Evolutionary conservation across 768 basidiomycete species (phyloP), one percentile per base, ranked within the genome.

Genomic region (Suillus paluster): DNA sequence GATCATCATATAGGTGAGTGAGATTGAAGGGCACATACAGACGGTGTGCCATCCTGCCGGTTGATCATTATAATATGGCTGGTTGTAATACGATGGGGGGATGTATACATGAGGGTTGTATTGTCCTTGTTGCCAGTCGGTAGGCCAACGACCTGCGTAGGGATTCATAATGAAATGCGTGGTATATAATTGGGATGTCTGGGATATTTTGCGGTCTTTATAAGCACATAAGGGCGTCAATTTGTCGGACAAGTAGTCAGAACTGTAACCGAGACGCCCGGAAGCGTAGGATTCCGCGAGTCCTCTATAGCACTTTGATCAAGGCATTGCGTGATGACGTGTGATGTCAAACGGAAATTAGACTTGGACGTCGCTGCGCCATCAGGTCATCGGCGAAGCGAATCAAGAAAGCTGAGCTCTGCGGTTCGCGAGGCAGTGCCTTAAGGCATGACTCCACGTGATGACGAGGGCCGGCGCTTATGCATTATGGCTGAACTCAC

Each of bases 81-180:
- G 69, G 17, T 50, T 60, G 53, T 60, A 60, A 30, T 67, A 68
- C 12, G 23, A 17, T 36, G 64, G 62, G 56, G 73, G 73, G 23
- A 71, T 39, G 42, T 73, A 76, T 42, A 76, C 62, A 30, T 71
- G 70, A 0, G 73, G 75, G 10, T 74, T 75, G 44, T 73, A 75
- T 27, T 63, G 61, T 15, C 70, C 64, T 44, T 65, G 73, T 58
- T 70, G 68, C 64, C 67, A 74, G 27, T 30, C 30, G 9, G 25
- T 54, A 21, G 71, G 63, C 46, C 61, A 62, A 10, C 34, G 61
- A 39, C 66, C 69, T 33, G 49, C 38, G 53, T 66, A 75, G 1
- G 68, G 71, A 66, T 71, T 63, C 73, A 74, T 74, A 55, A 4
- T 10, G 0, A 15, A 38, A 9, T 54, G 44, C 42, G 56, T 33